Evolutionary conservation across 2,329 filamentous ascomycete species (phyloP).

Genomic region (Aureobasidium sp.): DNA sequence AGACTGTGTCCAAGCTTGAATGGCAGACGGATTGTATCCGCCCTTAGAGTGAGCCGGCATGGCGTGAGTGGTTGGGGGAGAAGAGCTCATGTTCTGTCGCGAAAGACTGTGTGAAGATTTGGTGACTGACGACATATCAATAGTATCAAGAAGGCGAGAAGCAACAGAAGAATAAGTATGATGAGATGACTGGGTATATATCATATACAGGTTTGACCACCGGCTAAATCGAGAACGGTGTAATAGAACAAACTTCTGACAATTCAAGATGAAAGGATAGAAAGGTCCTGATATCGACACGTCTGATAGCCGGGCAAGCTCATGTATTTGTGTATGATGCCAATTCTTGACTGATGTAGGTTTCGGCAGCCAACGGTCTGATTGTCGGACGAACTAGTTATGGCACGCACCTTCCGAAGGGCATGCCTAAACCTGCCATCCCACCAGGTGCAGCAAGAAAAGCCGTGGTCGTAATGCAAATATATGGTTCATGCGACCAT

Average conservation of each 20-base stretch:
- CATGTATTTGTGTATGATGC: conserved; percentile 11
- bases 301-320: not conserved
- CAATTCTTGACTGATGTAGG: not conserved
- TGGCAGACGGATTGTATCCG: conserved; percentile 18
- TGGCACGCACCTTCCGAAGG: not conserved
- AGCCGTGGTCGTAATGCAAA: conserved; percentile 1
- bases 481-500: not conserved
- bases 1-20: conserved; percentile 18
- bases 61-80: not conserved
- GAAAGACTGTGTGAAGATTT: conserved; percentile 1
- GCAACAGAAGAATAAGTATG: not conserved
- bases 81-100: not conserved
- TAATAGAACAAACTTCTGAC: conserved; percentile 6
- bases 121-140: conserved; percentile 3
- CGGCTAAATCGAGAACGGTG: not conserved
- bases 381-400: not conserved
- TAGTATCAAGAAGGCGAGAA: not conserved
- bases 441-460: not conserved
- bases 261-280: conserved; percentile 3
- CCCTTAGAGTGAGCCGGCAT: not conserved
- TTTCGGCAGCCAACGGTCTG: conserved; percentile 11
- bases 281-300: not conserved
- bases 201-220: not conserved
- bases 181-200: not conserved
- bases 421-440: not conserved